Evolutionary conservation across 192 early-diverging fungal genomes (phyloP).

Genomic region (Pilaira anomala): DNA sequence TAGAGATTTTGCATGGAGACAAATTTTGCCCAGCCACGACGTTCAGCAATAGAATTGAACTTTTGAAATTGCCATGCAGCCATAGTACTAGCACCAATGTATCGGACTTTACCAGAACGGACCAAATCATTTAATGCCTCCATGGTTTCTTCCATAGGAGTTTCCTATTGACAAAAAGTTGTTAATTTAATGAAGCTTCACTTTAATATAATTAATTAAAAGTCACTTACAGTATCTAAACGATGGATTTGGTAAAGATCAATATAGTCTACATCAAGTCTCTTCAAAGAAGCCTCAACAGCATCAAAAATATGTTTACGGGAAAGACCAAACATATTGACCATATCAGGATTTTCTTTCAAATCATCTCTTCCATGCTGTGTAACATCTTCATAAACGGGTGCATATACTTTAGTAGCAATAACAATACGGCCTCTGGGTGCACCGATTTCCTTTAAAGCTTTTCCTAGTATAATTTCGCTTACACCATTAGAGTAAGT

Average conservation of each 20-base stretch:
- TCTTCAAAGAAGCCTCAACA: constrained; percentile 62
- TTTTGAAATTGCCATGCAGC: constrained; percentile 37
- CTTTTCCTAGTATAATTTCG: constrained; percentile 37
- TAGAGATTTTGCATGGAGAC: constrained; percentile 31
- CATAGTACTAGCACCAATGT: constrained; percentile 40
- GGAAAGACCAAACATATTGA: constrained; percentile 71
- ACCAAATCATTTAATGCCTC: constrained; percentile 67
- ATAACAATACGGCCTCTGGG: constrained; percentile 65
- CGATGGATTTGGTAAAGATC: constrained; percentile 76
- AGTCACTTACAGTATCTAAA: constrained; percentile 38
- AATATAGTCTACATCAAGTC: constrained; percentile 66
- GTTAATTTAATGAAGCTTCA: no score
- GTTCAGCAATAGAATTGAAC: constrained; percentile 36
- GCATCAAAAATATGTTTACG: constrained; percentile 84
- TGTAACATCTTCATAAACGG: constrained; percentile 44
- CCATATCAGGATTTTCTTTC: background rate
- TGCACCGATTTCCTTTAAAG: constrained; percentile 43
- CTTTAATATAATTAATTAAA: background rate
- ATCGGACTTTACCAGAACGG: constrained; percentile 52
- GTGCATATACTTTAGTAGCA: constrained; percentile 62
- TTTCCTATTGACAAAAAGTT: no score
- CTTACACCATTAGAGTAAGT: constrained; percentile 37
- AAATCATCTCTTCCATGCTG: constrained; percentile 8
- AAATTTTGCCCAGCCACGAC: constrained; percentile 36
- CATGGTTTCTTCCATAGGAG: constrained; percentile 71